Evolutionary conservation across 1,139 yeast species (phyloP).

Genomic region (Suhomyces guaymorum): DNA sequence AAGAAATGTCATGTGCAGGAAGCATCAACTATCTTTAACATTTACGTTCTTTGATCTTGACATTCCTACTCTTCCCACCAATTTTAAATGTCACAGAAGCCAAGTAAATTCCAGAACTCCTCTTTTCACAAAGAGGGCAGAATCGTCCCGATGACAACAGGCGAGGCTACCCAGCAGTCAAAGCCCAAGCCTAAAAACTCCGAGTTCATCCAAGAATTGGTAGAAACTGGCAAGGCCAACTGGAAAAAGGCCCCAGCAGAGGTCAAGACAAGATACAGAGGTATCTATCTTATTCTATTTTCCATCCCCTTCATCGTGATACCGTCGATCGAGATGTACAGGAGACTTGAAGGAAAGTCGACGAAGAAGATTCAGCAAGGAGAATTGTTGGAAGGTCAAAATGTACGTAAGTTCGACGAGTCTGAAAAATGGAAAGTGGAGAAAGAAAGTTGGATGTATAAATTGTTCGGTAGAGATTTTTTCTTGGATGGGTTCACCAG

Average conservation of each 20-base stretch:
- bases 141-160: constrained; percentile 16
- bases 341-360: constrained; percentile 44
- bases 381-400: constrained; percentile 37
- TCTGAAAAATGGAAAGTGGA: constrained; percentile 45
- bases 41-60: not conserved
- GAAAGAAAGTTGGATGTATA: constrained; percentile 39
- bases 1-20: too few relatives aligned
- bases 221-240: constrained; percentile 44
- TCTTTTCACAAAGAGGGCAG: constrained; percentile 36
- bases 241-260: constrained; percentile 50
- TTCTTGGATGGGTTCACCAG: constrained; percentile 51
- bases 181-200: constrained; percentile 25
- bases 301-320: constrained; percentile 42
- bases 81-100: constrained; percentile 9
- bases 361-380: constrained; percentile 47
- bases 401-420: constrained; percentile 39
- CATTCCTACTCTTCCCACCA: not conserved
- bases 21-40: too few relatives aligned
- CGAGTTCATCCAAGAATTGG: constrained; percentile 37
- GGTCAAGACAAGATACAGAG: constrained; percentile 40
- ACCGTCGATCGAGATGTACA: constrained; percentile 38
- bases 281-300: constrained; percentile 40
- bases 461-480: constrained; percentile 45
- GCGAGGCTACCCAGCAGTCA: constrained; percentile 12
- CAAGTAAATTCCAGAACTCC: constrained; percentile 25